These are phyloP conservation scores for Medicago lupulina DNA, from an alignment of 306 rosid genomes.

Conservation along the genomic window DNA sequence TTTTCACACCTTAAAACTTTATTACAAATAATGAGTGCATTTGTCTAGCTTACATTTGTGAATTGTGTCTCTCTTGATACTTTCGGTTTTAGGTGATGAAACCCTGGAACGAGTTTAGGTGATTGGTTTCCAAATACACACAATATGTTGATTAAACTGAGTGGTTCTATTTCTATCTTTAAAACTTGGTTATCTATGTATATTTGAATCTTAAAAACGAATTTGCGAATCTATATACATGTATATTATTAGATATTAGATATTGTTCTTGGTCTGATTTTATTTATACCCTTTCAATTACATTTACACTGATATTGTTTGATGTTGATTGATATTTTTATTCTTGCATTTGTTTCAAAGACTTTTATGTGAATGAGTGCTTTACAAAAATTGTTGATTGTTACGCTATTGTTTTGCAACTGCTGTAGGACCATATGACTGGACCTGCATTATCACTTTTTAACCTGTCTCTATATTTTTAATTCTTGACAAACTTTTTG, in stretches of 20 bases:
- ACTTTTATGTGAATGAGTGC: background rate
- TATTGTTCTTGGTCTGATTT: background rate
- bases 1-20: no score
- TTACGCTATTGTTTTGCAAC: constrained; percentile 15
- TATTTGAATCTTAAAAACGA: background rate
- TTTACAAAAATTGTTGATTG: background rate
- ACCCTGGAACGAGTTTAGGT: no score
- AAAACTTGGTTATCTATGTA: background rate
- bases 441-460: background rate
- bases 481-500: background rate
- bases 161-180: no score
- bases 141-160: no score
- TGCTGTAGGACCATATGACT: constrained; percentile 11
- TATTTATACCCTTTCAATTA: background rate
- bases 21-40: no score
- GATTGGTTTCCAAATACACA: no score
- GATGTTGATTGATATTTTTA: background rate
- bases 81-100: no score
- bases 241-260: background rate
- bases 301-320: background rate
- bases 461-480: background rate
- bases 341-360: background rate
- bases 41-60: no score
- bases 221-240: background rate
- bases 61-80: no score